Evolutionary conservation across 768 basidiomycete species (phyloP), one percentile per base, ranked within the genome.

Genomic region (Mycena latifolia): DNA sequence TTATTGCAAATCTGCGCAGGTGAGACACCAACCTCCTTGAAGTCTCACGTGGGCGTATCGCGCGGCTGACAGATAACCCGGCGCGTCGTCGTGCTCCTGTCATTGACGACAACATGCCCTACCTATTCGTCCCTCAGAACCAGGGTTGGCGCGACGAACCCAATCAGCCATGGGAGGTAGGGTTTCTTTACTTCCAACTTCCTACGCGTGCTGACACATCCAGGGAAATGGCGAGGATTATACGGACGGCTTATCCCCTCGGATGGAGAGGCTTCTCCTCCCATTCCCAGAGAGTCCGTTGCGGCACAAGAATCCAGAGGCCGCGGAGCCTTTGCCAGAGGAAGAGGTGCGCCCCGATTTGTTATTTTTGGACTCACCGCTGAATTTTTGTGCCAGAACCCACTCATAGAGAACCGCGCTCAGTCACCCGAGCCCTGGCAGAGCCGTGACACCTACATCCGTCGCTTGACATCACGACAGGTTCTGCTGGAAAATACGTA

Each of bases 21-120:
- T 50, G 48, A 56, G 27, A 45, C 55, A 37, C 10, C 22, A 50
- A 48, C 47, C 47, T 45, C 55, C 55, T 57, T 43, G 27, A 46
- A 33, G 6, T 7, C 47, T 48, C 57, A 58, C 57, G 46, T 58
- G 57, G 29, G 57, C 57, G 46, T 47, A 35, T 25, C 31, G 15
- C 39, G 20, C 9, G 11, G 25, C 14, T 5, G 25, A 24, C 6
- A 48, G 47, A 28, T 48, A 5, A 10, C 18, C 43, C 18, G n/a
- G 5, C 31, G 31, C 31, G 31, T 11, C 5, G 11, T 33, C 31
- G 11, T 11, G 31, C 31, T 33, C 31, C 5, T 33, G 6, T 33
- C 31, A n/a, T 5, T n/a, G 3, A 10, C 18, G 2, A n/a, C 14
- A 17, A 45, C 12, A 45, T 45, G 43, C 43, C 43, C 5, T 9